Evolutionary conservation across 352 stramenopile species (phyloP).

Genomic region (Phytophthora fragariaefolia): DNA sequence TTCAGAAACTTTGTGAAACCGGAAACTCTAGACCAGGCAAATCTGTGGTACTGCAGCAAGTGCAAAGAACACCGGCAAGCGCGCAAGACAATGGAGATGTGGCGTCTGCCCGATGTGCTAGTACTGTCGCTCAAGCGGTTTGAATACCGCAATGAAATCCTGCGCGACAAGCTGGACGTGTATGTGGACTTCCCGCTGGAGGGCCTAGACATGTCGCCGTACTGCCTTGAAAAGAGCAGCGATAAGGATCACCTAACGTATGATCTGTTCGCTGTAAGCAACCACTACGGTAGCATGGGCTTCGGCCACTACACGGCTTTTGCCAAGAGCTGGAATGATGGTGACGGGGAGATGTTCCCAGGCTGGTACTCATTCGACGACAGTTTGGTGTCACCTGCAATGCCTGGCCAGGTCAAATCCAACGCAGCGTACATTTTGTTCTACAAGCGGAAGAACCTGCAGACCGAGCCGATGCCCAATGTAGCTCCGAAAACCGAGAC

Average conservation of each 20-base stretch:
- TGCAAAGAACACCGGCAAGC: constrained; percentile 84
- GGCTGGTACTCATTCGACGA: constrained; percentile 90
- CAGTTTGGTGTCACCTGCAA: constrained; percentile 67
- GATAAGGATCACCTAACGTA: constrained; percentile 63
- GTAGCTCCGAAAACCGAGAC: background rate
- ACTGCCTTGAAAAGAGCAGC: constrained; percentile 65
- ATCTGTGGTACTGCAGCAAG: constrained; percentile 85
- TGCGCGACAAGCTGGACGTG: constrained; percentile 85
- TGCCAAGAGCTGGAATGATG: constrained; percentile 71
- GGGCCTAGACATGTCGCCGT: constrained; percentile 81
- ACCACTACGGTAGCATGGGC: constrained; percentile 91
- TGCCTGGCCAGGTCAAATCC: constrained; percentile 68
- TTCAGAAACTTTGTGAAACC: constrained; percentile 89
- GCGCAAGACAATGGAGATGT: constrained; percentile 85
- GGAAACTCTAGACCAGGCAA: constrained; percentile 83
- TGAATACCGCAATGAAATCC: constrained; percentile 85
- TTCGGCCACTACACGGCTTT: constrained; percentile 93
- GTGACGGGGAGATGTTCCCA: constrained; percentile 58
- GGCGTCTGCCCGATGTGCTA: constrained; percentile 80
- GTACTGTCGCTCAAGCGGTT: constrained; percentile 91
- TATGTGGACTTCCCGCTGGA: constrained; percentile 91
- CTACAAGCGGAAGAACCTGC: constrained; percentile 78
- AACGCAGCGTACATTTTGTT: constrained; percentile 91
- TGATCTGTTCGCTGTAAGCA: constrained; percentile 90
- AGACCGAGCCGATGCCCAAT: constrained; percentile 10